phyloP scores from a whole-genome alignment of 352 stramenopile species.

The Globisporangium recalcitrans region DNA sequence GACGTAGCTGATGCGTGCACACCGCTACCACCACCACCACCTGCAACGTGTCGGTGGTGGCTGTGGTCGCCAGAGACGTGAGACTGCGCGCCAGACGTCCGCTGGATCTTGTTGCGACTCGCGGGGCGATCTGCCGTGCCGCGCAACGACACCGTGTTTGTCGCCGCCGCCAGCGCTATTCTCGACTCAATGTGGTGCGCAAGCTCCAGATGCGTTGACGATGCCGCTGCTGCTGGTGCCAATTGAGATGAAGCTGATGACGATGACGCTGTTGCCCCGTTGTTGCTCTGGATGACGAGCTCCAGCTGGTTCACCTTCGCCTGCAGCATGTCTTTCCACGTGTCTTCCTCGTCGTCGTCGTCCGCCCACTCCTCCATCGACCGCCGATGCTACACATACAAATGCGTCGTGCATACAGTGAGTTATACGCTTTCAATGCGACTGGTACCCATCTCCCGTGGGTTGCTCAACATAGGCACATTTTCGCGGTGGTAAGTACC shows the following conservation, averaged over 20 bases:
- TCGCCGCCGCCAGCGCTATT: conserved; percentile 17
- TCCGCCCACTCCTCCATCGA: conserved; percentile 77
- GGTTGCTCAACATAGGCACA: neutral
- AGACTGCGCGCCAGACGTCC: conserved; percentile 32
- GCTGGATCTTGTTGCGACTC: conserved; percentile 38
- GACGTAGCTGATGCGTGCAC: neutral
- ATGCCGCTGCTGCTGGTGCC: conserved; percentile 15
- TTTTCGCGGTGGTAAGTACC: neutral
- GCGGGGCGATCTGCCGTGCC: conserved; percentile 11
- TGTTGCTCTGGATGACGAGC: conserved; percentile 44
- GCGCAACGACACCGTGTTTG: conserved; percentile 9
- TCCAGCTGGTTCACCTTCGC: conserved; percentile 72
- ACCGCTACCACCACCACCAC: neutral
- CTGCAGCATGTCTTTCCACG: conserved; percentile 75
- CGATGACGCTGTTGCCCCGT: conserved; percentile 11
- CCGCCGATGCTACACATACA: conserved; percentile 26
- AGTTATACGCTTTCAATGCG: neutral
- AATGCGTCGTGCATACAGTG: neutral
- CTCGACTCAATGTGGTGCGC: conserved; percentile 15
- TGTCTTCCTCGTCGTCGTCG: conserved; percentile 75
- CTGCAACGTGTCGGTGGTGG: neutral
- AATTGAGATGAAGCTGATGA: conserved; percentile 14
- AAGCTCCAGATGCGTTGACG: conserved; percentile 5
- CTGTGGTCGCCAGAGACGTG: conserved; percentile 23
- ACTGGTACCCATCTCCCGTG: neutral